Evolutionary conservation across 768 basidiomycete species (phyloP), one percentile per base, ranked within the genome.

Genomic region (Leccinum subgranulosum): DNA sequence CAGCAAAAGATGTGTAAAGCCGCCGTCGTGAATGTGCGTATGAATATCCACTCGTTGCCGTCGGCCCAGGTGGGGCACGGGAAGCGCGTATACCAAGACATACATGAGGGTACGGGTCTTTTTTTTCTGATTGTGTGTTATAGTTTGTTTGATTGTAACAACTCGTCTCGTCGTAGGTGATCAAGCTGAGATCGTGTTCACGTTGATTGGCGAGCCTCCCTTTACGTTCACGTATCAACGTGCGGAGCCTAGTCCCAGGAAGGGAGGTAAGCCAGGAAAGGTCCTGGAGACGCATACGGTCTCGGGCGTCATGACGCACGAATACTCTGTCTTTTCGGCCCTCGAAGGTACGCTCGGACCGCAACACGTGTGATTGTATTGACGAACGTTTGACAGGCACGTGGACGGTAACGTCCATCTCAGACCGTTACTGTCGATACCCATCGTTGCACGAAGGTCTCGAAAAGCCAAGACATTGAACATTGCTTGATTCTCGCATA

Each of bases 171-270:
- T 23, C 29, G 12, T 61, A 92, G 90, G 92, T 55, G 92, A 94
- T 67, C 90, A 97, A 77, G 94, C 96, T 17, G 92, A 94, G 72
- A 97, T 99, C 58, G 75, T 88, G 43, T 98, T 99, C 73, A 86
- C 87, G 3, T 81, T 99, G 53, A 79, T 87, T 31, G 97, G 97
- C 47, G 89, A 92, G 69, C 89, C 97, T 17, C 97, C 97, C 0
- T 99, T 98, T 75, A 88, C 94, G 1, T 98, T 99, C 74, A 94
- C 94, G 0, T 95, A 95, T 73, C 91, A 94, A 70, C 84, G 92
- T 49, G 81, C 91, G 2, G 92, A 92, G 72, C 79, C 85, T 19
- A 80, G 78, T 51, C 71, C 76, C 4, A 84, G 81, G 74, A 90
- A 89, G 69, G 86, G 87, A 29, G 81, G 82, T 50, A 86, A 82